phyloP scores from a whole-genome alignment of 441 rosid species.

The Syzygium syzygioides region DNA sequence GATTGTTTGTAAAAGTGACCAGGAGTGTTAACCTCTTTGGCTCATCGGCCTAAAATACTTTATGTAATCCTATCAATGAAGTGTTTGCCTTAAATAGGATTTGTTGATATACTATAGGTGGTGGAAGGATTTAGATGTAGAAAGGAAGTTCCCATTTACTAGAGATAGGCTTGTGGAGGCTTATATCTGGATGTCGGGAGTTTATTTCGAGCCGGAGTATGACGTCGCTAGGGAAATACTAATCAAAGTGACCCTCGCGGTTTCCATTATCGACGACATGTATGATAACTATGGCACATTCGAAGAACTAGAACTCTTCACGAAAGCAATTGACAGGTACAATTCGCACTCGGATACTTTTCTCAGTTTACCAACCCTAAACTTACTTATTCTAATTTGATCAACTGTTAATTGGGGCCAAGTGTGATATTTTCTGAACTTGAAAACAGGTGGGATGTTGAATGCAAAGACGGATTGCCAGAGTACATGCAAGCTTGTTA shows the following conservation, averaged over 20 bases:
- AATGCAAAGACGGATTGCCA: no score
- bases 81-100: neutral
- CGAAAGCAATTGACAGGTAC: slow-evolving; percentile 22
- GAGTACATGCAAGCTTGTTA: no score
- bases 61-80: neutral
- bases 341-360: neutral
- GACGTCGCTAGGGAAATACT: slow-evolving; percentile 14
- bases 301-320: slow-evolving; percentile 18
- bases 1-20: neutral
- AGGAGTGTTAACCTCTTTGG: no score
- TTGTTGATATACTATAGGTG: slow-evolving; percentile 14
- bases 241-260: neutral
- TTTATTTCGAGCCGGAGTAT: slow-evolving; percentile 28
- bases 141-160: slow-evolving; percentile 16
- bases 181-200: slow-evolving; percentile 12
- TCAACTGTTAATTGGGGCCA: neutral
- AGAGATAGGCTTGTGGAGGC: slow-evolving; percentile 24
- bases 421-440: neutral
- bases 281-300: slow-evolving; percentile 32
- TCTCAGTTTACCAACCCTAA: neutral
- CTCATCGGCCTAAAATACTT: neutral
- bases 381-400: no score
- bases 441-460: no score
- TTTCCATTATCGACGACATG: slow-evolving; percentile 26
- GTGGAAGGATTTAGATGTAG: slow-evolving; percentile 23